phyloP scores from a whole-genome alignment of 306 rosid genomes.

The Inga oerstediana region DNA sequence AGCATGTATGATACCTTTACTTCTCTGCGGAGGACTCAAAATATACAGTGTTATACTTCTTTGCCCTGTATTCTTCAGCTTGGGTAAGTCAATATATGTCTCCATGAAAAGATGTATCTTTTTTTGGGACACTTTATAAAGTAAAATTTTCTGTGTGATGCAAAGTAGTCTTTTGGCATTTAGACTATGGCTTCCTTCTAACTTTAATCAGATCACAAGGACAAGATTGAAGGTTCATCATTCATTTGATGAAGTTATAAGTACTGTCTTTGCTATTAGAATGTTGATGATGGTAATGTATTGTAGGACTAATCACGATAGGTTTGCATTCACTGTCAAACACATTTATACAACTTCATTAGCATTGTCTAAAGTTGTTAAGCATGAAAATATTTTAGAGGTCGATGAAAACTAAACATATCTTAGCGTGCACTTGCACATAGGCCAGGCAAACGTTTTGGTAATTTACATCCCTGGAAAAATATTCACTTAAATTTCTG shows the following conservation, averaged over 20 bases:
- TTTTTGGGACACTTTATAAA: not conserved
- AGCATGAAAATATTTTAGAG: not conserved
- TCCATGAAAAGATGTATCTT: constrained; percentile 2
- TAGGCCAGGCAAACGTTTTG: constrained; percentile 21
- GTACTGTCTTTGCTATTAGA: not conserved
- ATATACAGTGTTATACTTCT: constrained; percentile 56
- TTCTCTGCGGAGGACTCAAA: constrained; percentile 86
- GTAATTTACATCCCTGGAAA: not conserved
- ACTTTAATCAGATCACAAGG: constrained; percentile 10
- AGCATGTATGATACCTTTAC: constrained; percentile 94
- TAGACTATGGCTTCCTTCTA: not conserved
- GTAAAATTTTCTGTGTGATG: not conserved
- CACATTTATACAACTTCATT: constrained; percentile 2
- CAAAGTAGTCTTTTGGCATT: constrained; percentile 1
- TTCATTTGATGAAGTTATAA: not conserved
- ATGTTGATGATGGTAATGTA: not conserved
- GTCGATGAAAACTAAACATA: constrained; percentile 6
- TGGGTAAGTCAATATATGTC: constrained; percentile 58
- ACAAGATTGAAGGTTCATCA: not conserved
- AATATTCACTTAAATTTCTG: constrained; percentile 14
- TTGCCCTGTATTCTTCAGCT: constrained; percentile 93
- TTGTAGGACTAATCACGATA: not conserved
- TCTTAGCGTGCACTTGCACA: not conserved
- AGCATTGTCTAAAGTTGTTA: constrained; percentile 12
- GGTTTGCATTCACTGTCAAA: not conserved